These are phyloP conservation scores for Murraya paniculata DNA, from an alignment of 345 rosid species.

Conservation along the genomic window DNA sequence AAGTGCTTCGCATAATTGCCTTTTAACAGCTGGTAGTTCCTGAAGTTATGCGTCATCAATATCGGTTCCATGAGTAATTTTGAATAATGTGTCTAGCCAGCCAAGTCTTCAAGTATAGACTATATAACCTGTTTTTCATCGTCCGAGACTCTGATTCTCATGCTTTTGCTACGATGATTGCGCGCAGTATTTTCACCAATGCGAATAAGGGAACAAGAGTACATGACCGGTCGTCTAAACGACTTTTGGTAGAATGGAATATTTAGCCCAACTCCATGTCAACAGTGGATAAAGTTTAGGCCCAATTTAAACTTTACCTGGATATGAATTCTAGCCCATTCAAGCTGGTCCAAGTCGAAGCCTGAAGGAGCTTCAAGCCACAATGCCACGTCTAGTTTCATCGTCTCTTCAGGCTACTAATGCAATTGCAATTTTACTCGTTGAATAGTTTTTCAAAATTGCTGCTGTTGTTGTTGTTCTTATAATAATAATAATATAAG, in stretches of 20 bases:
- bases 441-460: no score
- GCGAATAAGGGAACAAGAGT: neutral
- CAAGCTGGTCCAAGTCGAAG: no score
- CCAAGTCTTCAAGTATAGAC: neutral
- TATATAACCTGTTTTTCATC: neutral
- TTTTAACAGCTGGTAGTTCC: neutral
- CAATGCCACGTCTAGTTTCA: no score
- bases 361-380: no score
- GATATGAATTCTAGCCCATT: no score
- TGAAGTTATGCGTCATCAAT: neutral
- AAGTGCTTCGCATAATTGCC: neutral
- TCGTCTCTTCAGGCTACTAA: no score
- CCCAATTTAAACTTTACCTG: neutral
- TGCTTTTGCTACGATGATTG: neutral
- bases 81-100: no score
- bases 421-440: no score
- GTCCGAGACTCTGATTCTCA: neutral
- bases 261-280: neutral
- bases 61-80: neutral
- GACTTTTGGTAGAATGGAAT: neutral
- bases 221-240: neutral
- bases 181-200: neutral
- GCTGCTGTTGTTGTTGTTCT: no score
- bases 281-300: neutral
- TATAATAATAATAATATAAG: no score